phyloP scores from a whole-genome alignment of 495 filamentous ascomycete species.

The Talaromyces borbonicus region DNA sequence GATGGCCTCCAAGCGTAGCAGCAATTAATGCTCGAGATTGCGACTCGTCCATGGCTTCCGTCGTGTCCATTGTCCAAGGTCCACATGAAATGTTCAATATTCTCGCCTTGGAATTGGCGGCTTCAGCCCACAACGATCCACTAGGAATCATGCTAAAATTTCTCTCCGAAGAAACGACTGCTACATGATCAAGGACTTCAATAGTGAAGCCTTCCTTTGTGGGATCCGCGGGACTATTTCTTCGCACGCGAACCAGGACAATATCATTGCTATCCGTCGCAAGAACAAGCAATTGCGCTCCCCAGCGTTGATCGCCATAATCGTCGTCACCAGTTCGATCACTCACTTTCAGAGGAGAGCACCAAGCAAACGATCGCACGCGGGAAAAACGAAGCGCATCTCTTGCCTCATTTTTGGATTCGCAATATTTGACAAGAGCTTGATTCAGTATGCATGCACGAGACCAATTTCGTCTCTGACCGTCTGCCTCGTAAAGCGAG shows the following conservation, averaged over 20 bases:
- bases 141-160: slow-evolving; percentile 12
- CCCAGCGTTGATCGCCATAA: slow-evolving; percentile 24
- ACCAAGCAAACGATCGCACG: slow-evolving; percentile 36
- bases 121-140: slow-evolving; percentile 21
- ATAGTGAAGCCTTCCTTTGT: slow-evolving; percentile 11
- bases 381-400: slow-evolving; percentile 16
- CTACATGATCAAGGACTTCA: slow-evolving; percentile 18
- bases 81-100: slow-evolving; percentile 23
- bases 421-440: slow-evolving; percentile 17
- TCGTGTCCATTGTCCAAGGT: too few species aligned
- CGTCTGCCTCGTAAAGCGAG: slow-evolving; percentile 35
- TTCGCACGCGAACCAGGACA: slow-evolving; percentile 18
- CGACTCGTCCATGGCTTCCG: slow-evolving; percentile 6
- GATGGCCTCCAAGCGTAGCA: slow-evolving; percentile 18
- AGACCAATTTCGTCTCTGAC: slow-evolving; percentile 30
- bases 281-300: slow-evolving; percentile 25
- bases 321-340: not conserved
- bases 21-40: slow-evolving; percentile 16
- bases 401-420: not conserved
- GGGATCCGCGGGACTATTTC: slow-evolving; percentile 2
- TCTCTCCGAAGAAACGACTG: slow-evolving; percentile 9
- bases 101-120: slow-evolving; percentile 16
- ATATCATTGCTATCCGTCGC: slow-evolving; percentile 36
- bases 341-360: slow-evolving; percentile 23
- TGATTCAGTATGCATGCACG: slow-evolving; percentile 36